A percentile compares a stretch with the other conserved stretches of the same genome.
Evolutionary conservation across 805 yeast genomes (phyloP).

Genomic region (Scheffersomyces coipomensis): DNA sequence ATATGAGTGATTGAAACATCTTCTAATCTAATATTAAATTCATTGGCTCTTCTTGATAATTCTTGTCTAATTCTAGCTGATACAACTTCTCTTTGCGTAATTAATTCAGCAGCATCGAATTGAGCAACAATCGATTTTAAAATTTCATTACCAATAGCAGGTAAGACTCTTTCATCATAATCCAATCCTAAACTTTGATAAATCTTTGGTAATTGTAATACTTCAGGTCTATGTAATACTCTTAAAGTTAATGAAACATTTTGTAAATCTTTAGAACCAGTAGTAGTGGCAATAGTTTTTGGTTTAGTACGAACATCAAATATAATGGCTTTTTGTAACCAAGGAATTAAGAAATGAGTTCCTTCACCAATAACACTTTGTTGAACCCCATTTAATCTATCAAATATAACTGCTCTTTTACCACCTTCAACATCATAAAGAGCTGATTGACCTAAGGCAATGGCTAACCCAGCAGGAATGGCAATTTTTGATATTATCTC

Average conservation of each 20-base stretch:
- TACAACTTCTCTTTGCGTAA: constrained; percentile 98
- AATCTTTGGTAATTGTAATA: constrained; percentile 73
- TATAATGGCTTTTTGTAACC: constrained; percentile 89
- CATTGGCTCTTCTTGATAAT: constrained; percentile 85
- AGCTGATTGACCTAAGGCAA: constrained; percentile 75
- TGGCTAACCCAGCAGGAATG: constrained; percentile 66
- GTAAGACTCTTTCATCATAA: constrained; percentile 95
- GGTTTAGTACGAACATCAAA: constrained; percentile 98
- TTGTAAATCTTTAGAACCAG: constrained; percentile 97
- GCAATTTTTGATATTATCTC: constrained; percentile 50
- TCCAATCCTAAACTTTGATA: constrained; percentile 92
- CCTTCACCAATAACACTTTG: constrained; percentile 93
- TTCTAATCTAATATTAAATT: constrained; percentile 83
- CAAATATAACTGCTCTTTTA: constrained; percentile 91
- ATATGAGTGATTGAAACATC: constrained; percentile 95
- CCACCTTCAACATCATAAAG: constrained; percentile 97
- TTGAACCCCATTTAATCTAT: constrained; percentile 86
- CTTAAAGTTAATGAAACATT: constrained; percentile 99
- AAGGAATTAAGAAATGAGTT: constrained; percentile 91
- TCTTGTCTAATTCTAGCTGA: constrained; percentile 88
- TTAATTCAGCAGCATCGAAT: constrained; percentile 95
- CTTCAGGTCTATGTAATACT: constrained; percentile 87
- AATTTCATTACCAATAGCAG: constrained; percentile 97
- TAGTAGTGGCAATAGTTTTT: constrained; percentile 89
- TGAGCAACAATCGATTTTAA: constrained; percentile 96